These are phyloP conservation scores for Schizosaccharomyces japonicus DNA, from an alignment of 805 yeast species.

Conservation along the genomic window DNA sequence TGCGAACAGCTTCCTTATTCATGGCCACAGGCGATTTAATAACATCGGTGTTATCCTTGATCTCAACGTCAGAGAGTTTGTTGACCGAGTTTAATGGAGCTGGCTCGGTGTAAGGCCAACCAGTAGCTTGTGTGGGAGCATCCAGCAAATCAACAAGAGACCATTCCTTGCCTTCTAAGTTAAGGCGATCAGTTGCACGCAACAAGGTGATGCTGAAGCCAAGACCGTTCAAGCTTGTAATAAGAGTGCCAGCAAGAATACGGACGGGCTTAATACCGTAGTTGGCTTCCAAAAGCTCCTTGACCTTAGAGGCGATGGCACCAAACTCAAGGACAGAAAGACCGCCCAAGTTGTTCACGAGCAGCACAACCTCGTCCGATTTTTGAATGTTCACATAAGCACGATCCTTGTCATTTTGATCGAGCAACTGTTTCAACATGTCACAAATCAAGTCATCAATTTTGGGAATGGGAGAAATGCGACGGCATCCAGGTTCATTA, in stretches of 20 bases:
- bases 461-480: constrained; percentile 42
- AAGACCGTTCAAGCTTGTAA: constrained; percentile 76
- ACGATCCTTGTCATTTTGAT: constrained; percentile 46
- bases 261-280: constrained; percentile 43
- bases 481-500: constrained; percentile 70
- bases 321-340: constrained; percentile 57
- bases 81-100: neutral
- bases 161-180: neutral
- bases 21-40: constrained; percentile 5
- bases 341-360: constrained; percentile 78
- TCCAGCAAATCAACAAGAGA: constrained; percentile 8
- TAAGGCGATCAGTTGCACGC: constrained; percentile 26
- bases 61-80: neutral
- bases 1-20: constrained; percentile 5
- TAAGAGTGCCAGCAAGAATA: constrained; percentile 50
- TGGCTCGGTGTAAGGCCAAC: constrained; percentile 7
- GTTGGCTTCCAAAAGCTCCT: constrained; percentile 25
- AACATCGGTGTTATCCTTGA: neutral
- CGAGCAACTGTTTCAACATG: constrained; percentile 38
- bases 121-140: constrained; percentile 9
- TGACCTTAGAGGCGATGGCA: constrained; percentile 41
- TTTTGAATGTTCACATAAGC: constrained; percentile 47
- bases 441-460: constrained; percentile 34
- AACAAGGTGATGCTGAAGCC: constrained; percentile 72
- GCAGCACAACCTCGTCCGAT: constrained; percentile 39